Conservation (phyloP, 106 monocot genomes). For the Hemerocallis citrina region DNA sequence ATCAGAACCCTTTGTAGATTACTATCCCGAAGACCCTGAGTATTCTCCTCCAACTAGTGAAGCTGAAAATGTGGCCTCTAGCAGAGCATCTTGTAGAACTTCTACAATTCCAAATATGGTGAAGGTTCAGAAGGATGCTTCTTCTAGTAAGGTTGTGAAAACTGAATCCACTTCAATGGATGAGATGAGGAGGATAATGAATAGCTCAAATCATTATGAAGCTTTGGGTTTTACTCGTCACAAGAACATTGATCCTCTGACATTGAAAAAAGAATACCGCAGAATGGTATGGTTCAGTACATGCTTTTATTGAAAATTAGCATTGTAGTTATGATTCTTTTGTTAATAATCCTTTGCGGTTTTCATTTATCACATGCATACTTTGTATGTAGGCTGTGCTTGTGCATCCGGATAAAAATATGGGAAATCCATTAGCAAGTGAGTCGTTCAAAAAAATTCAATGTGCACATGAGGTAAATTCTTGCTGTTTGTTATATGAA, state of each 20-base stretch:
- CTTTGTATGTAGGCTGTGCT: constrained; percentile 67
- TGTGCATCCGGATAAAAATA: constrained; percentile 98
- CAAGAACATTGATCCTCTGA: constrained; percentile 35
- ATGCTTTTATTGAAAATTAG: not conserved
- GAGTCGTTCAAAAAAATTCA: constrained; percentile 98
- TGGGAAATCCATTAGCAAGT: constrained; percentile 80
- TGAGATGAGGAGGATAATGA: constrained; percentile 75
- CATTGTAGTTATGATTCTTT: too few species aligned
- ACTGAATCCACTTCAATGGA: constrained; percentile 38
- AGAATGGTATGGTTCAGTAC: constrained; percentile 37
- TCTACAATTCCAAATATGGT: constrained; percentile 19
- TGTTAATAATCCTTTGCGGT: too few species aligned
- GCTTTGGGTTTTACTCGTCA: constrained; percentile 40
- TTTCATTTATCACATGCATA: constrained; percentile 7
- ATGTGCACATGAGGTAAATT: constrained; percentile 87
- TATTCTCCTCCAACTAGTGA: constrained; percentile 38
- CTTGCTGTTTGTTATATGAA: not conserved
- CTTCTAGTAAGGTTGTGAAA: constrained; percentile 41
- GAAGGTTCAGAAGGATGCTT: constrained; percentile 34
- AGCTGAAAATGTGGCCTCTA: constrained; percentile 28
- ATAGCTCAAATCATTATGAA: constrained; percentile 67
- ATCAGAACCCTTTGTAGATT: constrained; percentile 52
- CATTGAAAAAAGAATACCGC: constrained; percentile 60
- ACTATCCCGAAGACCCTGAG: constrained; percentile 39
- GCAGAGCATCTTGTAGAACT: constrained; percentile 32